Evolutionary conservation across 148 eudicot genomes (phyloP), one percentile per base, ranked within the genome.

Genomic region (Silene conica): DNA sequence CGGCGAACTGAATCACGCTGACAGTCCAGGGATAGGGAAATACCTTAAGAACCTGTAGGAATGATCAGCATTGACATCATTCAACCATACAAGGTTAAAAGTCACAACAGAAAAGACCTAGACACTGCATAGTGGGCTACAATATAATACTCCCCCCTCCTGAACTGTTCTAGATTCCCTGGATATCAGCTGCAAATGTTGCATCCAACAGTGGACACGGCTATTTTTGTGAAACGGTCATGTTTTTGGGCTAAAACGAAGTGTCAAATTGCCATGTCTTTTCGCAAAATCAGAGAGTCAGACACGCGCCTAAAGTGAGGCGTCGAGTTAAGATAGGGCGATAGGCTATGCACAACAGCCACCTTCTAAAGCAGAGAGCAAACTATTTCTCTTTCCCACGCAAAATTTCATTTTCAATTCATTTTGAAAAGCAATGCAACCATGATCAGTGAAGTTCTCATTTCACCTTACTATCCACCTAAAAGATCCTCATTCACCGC

Each of bases 31-130:
- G 98, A 80, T 76, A 89, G 21, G 77, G 93, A 72, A 64, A 95
- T 28, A 80, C 96, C 87, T 90, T 92, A 80, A 95, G 78, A 59
- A 95, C 98, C 98, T 95, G 86, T 64, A 63, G 48, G 62, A 67
- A 70, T 56, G 11, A 73, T 69, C 68, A 20, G 0, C 58, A 74
- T 38, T 70, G 55, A 61, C 11, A 43, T 74, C 60, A 34, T 5
- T 70, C 73, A 59, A 62, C 10, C 59, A 77, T 21, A 19, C 60
- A 57, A 31, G 28, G 2, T 31, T 5, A 31, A 31, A 31, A 31
- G 54, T 22, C 14, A 50, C 10, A 63, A 8, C 46, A 52, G 15
- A 5, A 16, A 50, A 10, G 54, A 48, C 15, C 15, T 12, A 3
- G 0, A 2, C 15, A 10, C 7, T 13, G 9, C 8, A 5, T 38